Evolutionary conservation across 257 asterid species (phyloP), one percentile per base, ranked within the genome.

Genomic region (Lithospermum erythrorhizon): DNA sequence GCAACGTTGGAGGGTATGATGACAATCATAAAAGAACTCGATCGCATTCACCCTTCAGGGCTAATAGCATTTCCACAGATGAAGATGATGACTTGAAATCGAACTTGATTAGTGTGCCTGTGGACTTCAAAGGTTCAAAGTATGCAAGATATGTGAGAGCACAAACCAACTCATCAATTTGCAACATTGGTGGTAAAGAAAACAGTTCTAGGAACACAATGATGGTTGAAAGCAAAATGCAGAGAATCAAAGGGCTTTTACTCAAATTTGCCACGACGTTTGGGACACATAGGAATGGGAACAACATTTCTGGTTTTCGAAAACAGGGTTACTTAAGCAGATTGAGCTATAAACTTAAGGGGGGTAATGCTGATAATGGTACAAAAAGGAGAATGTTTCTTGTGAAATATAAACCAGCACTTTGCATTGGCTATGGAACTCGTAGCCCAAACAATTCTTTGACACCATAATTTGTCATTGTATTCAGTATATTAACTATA

Each of bases 131-230:
- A 60, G 94, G 95, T 47, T 80, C 87, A 18, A 76, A 74, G 2
- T 85, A 85, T 41, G 87, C 93, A 47, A 81, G 93, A 67, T 85
- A 82, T 81, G 87, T 83, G 21, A 65, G 76, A 5, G 77, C 79
- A 49, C 85, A 83, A 59, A 72, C 73, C 4, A 71, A 76, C 63
- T 75, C 70, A 66, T 72, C 65, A 61, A 61, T 59, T 41, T 3
- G 15, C 15, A 14, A 41, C 13, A 41, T 19, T 11, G 6, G 11
- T 65, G 51, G 27, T 45, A 45, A 25, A n/a, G 29, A 67, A 19
- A 59, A 68, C 16, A 21, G 19, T 49, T 65, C 55, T 53, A 63
- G 64, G 32, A 73, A 60, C 1, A 53, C 58, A 14, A 65, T 3
- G 8, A 59, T 5, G 10, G 68, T 49, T 58, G 78, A 61, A 41